Evolutionary conservation across 1,284 basidiomycete genomes (phyloP).

Genomic region (Stygiomarasmius scandens): DNA sequence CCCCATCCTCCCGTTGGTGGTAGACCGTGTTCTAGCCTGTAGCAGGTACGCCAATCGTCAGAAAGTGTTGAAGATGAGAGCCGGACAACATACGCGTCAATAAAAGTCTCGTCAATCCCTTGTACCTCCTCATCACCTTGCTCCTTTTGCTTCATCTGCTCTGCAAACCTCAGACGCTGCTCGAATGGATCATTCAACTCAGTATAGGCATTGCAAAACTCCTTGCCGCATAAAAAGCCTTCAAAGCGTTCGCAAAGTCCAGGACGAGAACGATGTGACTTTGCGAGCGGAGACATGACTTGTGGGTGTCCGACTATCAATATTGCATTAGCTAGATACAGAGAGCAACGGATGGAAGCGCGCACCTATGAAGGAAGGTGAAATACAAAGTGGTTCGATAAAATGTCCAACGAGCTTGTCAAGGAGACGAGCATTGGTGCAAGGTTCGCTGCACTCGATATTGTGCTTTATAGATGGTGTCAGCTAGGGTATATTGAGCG

Average conservation of each 20-base stretch:
- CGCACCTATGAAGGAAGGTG: slow-evolving; percentile 91
- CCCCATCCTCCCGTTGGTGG: slow-evolving; percentile 98
- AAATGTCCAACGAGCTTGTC: slow-evolving; percentile 99
- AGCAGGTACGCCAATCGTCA: too few relatives aligned
- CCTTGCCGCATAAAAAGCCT: slow-evolving; percentile 97
- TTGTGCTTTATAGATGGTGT: slow-evolving; percentile 78
- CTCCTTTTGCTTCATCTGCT: slow-evolving; percentile 95
- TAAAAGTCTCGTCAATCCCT: slow-evolving; percentile 93
- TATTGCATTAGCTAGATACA: background rate
- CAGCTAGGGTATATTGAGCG: too few relatives aligned
- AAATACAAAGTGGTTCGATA: slow-evolving; percentile 97
- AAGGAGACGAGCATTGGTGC: slow-evolving; percentile 93
- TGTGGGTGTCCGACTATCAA: slow-evolving; percentile 90
- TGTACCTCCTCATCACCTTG: slow-evolving; percentile 98
- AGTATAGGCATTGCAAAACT: slow-evolving; percentile 97
- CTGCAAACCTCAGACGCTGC: slow-evolving; percentile 94
- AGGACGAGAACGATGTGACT: slow-evolving; percentile 90
- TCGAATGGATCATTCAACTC: slow-evolving; percentile 99
- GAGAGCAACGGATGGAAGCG: slow-evolving; percentile 3
- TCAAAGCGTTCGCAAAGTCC: slow-evolving; percentile 99
- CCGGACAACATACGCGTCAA: slow-evolving; percentile 87
- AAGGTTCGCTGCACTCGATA: slow-evolving; percentile 95
- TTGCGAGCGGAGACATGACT: slow-evolving; percentile 99
- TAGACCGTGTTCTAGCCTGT: slow-evolving; percentile 95
- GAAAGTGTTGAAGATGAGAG: too few relatives aligned